Conservation (phyloP, 805 yeast species). For the Metschnikowia cubensis region DNA sequence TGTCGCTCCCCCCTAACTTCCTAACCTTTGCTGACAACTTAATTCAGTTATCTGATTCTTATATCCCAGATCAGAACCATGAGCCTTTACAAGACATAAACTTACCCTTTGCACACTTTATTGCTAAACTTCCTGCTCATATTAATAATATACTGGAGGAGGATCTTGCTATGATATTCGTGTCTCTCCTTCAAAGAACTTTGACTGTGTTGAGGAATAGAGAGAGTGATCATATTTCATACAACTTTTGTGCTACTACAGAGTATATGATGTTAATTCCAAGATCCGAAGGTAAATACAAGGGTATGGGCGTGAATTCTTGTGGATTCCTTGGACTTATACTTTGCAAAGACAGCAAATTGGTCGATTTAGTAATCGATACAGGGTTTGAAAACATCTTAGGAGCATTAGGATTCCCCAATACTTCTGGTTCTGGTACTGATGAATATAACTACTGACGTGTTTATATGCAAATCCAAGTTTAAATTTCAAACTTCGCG, state of each 20-base stretch:
- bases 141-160: constrained; percentile 49
- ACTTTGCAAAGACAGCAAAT: constrained; percentile 64
- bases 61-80: constrained; percentile 47
- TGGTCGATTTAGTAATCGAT: constrained; percentile 42
- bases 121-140: constrained; percentile 52
- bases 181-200: constrained; percentile 66
- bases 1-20: constrained; percentile 62
- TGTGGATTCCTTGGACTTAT: constrained; percentile 78
- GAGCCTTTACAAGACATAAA: constrained; percentile 62
- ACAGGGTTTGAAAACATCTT: constrained; percentile 54
- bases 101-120: constrained; percentile 77
- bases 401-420: constrained; percentile 62
- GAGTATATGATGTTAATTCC: constrained; percentile 88
- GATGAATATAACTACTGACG: constrained; percentile 63
- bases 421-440: constrained; percentile 51
- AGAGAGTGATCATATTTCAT: constrained; percentile 50
- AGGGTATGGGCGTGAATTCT: constrained; percentile 66
- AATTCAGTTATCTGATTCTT: constrained; percentile 44
- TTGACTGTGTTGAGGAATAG: constrained; percentile 61
- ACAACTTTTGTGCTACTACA: constrained; percentile 77
- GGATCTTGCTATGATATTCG: constrained; percentile 61
- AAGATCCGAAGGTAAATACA: constrained; percentile 54
- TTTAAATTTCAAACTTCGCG: background rate
- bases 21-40: constrained; percentile 51
- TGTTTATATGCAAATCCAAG: constrained; percentile 3